Percentiles rank a stretch among this genome's conserved stretches.
phyloP scores from a whole-genome alignment of 768 basidiomycete genomes.

The Russula sp. region DNA sequence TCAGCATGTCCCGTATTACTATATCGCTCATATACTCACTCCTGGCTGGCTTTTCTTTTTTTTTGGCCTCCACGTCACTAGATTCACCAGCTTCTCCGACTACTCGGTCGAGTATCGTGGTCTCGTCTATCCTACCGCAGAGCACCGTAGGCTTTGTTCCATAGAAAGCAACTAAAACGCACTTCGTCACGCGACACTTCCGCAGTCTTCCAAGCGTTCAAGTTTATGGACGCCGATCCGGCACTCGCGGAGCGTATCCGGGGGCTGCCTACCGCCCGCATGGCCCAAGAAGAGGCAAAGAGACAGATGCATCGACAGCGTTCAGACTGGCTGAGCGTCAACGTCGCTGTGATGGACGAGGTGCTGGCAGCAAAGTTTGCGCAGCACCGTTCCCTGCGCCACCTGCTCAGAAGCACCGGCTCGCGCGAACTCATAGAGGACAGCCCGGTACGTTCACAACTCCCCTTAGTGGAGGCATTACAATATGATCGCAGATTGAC shows the following conservation, averaged over 20 bases:
- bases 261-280: conserved; percentile 17
- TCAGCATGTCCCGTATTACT: background rate
- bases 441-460: conserved; percentile 25
- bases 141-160: conserved; percentile 18
- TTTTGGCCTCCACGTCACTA: background rate
- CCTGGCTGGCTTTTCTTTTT: background rate
- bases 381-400: conserved; percentile 35
- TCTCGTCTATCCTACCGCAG: conserved; percentile 17
- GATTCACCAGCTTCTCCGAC: conserved; percentile 22
- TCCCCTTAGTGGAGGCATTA: background rate
- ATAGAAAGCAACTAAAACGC: background rate
- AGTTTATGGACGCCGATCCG: conserved; percentile 13
- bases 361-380: conserved; percentile 38
- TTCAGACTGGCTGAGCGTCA: conserved; percentile 17
- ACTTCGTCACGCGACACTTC: background rate
- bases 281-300: conserved; percentile 20
- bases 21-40: background rate
- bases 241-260: conserved; percentile 16
- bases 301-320: conserved; percentile 5
- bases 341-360: conserved; percentile 32
- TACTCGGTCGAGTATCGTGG: conserved; percentile 12
- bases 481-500: conserved; percentile 30
- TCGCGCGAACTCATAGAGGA: conserved; percentile 36
- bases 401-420: conserved; percentile 36
- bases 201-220: conserved; percentile 22